phyloP scores from a whole-genome alignment of 139 green algal genomes.

The Nannochloris sp. region DNA sequence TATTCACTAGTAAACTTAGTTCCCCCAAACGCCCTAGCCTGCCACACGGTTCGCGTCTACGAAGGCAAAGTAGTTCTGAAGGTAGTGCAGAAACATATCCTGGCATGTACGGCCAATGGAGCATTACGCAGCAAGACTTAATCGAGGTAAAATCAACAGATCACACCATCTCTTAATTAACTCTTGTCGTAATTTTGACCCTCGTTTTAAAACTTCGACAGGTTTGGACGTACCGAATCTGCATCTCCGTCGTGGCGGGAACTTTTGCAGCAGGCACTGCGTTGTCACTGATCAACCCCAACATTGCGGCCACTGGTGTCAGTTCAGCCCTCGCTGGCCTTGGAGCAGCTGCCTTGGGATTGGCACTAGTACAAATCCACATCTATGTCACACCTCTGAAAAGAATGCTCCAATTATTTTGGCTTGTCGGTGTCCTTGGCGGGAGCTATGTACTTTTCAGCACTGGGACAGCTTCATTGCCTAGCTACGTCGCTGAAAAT shows the following conservation, averaged over 20 bases:
- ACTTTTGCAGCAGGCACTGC: slow-evolving; percentile 4
- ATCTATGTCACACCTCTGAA: slow-evolving; percentile 87
- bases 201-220: not conserved
- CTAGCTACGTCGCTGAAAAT: slow-evolving; percentile 59
- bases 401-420: slow-evolving; percentile 60
- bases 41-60: too few relatives aligned
- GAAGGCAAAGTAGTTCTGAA: too few relatives aligned
- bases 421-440: slow-evolving; percentile 42
- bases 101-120: not conserved
- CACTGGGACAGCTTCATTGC: slow-evolving; percentile 20
- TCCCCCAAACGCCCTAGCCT: too few relatives aligned
- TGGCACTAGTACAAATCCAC: slow-evolving; percentile 78
- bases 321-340: not conserved
- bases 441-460: slow-evolving; percentile 43
- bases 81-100: not conserved
- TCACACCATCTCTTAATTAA: not conserved
- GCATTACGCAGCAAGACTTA: not conserved
- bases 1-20: too few relatives aligned
- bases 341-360: slow-evolving; percentile 52
- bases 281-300: not conserved
- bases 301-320: not conserved
- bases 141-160: not conserved
- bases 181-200: not conserved
- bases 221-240: slow-evolving; percentile 10
- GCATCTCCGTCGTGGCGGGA: not conserved